Percentiles rank a stretch among this genome's conserved stretches.
Evolutionary conservation across 495 filamentous ascomycete species (phyloP).

Genomic region (Alectoria sarmentosa): DNA sequence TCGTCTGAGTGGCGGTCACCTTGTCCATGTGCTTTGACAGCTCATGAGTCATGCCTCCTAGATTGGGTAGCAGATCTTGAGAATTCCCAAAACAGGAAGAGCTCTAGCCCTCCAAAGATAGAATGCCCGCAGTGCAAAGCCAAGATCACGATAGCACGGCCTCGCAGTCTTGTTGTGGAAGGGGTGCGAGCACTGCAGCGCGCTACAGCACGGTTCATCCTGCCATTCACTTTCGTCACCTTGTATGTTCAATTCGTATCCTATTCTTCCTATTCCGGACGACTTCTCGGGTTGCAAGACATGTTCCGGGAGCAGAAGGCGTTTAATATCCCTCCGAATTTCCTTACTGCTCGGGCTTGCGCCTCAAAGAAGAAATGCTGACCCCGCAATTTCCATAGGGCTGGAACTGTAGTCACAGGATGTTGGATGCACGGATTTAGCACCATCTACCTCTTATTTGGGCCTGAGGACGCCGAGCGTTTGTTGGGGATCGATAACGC

Average conservation of each 20-base stretch:
- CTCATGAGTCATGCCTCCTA: slow-evolving; percentile 84
- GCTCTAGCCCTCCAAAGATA: slow-evolving; percentile 48
- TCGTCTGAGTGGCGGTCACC: slow-evolving; percentile 74
- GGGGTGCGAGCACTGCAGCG: slow-evolving; percentile 47
- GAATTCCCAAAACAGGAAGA: slow-evolving; percentile 46
- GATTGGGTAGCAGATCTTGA: slow-evolving; percentile 87
- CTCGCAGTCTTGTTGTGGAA: slow-evolving; percentile 59
- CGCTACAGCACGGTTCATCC: slow-evolving; percentile 48
- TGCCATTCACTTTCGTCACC: slow-evolving; percentile 51
- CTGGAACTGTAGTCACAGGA: slow-evolving; percentile 47
- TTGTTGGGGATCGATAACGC: slow-evolving; percentile 38
- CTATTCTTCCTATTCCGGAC: background rate
- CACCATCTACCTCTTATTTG: slow-evolving; percentile 57
- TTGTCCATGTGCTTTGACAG: slow-evolving; percentile 81
- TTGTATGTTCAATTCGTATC: slow-evolving; percentile 24
- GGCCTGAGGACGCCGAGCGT: slow-evolving; percentile 46
- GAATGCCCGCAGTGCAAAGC: slow-evolving; percentile 84
- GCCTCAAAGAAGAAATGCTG: background rate
- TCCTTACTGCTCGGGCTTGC: background rate
- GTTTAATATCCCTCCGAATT: background rate
- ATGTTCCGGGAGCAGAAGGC: background rate
- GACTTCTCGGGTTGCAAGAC: background rate
- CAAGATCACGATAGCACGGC: slow-evolving; percentile 66
- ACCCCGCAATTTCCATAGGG: background rate
- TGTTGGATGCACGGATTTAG: slow-evolving; percentile 53